A percentile compares a stretch with the other conserved stretches of the same genome.
Evolutionary conservation across 768 basidiomycete genomes (phyloP).

Genomic region (Agaricus bisporus): DNA sequence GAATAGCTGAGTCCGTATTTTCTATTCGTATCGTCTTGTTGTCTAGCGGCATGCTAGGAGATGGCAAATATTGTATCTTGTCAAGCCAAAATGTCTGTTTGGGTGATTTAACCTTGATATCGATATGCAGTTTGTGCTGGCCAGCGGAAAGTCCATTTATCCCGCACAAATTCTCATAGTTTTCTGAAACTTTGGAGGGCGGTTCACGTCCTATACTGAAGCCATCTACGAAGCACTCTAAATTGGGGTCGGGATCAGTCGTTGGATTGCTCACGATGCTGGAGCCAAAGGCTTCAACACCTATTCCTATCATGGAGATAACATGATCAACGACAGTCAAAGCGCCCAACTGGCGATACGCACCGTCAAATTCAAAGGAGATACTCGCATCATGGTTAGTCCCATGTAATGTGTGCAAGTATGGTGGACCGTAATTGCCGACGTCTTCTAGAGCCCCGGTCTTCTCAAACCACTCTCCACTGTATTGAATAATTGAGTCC

Average conservation of each 20-base stretch:
- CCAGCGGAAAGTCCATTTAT: conserved; percentile 16
- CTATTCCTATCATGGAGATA: conserved; percentile 7
- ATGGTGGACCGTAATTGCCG: conserved; percentile 28
- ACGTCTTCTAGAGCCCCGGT: conserved; percentile 19
- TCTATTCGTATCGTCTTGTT: conserved; percentile 15
- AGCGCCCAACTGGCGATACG: neutral
- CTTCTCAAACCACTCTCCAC: conserved; percentile 24
- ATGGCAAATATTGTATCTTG: conserved; percentile 19
- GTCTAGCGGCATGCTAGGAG: conserved; percentile 13
- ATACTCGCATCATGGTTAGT: conserved; percentile 22
- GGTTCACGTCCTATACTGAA: conserved; percentile 13
- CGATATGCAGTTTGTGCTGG: conserved; percentile 19
- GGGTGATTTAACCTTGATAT: conserved; percentile 6
- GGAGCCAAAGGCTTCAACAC: conserved; percentile 13
- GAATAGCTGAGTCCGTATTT: conserved; percentile 16
- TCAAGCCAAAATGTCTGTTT: conserved; percentile 24
- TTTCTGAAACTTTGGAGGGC: conserved; percentile 16
- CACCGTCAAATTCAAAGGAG: conserved; percentile 25
- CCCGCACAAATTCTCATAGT: conserved; percentile 20
- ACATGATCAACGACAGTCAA: neutral
- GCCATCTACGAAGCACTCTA: neutral
- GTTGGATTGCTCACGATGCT: conserved; percentile 13
- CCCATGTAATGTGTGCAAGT: conserved; percentile 23
- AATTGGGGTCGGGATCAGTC: conserved; percentile 16
- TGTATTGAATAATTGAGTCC: conserved; percentile 23